phyloP scores from a whole-genome alignment of 176 grass and related monocot species.

The Bolboschoenus planiculmis region DNA sequence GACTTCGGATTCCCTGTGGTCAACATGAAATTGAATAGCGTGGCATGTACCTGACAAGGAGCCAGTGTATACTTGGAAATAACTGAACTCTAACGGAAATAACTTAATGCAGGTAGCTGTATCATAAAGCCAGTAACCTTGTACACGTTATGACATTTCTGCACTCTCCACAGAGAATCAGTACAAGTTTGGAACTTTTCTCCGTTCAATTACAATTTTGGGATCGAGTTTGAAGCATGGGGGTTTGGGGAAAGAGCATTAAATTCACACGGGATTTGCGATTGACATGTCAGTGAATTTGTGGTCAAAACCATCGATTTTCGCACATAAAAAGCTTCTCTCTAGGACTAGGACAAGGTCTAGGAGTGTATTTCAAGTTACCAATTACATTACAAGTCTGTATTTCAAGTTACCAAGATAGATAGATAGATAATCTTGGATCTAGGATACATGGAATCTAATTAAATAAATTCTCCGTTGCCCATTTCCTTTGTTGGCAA shows the following conservation, averaged over 20 bases:
- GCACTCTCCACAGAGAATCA: not conserved
- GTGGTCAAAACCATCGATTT: conserved; percentile 12
- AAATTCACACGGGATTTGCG: conserved; percentile 17
- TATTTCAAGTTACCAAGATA: not conserved
- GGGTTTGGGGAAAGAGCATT: not conserved
- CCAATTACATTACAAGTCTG: not conserved
- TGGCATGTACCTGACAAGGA: not conserved
- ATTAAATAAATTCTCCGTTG: not conserved
- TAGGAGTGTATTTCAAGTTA: conserved; percentile 10
- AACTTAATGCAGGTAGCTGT: too few species aligned
- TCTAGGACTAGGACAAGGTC: too few species aligned
- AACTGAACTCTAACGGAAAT: too few species aligned
- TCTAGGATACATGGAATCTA: conserved; percentile 2
- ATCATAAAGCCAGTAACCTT: not conserved
- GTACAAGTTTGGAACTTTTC: not conserved
- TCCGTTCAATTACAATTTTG: not conserved
- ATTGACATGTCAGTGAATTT: conserved; percentile 5
- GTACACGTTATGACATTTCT: not conserved
- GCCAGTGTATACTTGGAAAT: not conserved
- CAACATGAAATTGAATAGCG: not conserved
- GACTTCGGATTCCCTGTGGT: not conserved
- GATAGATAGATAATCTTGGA: conserved; percentile 1
- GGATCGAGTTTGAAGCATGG: conserved; percentile 17
- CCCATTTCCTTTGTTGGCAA: not conserved
- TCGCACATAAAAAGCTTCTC: not conserved